Evolutionary conservation across 2,329 filamentous ascomycete species (phyloP).

Genomic region (Juglanconis juglandina): DNA sequence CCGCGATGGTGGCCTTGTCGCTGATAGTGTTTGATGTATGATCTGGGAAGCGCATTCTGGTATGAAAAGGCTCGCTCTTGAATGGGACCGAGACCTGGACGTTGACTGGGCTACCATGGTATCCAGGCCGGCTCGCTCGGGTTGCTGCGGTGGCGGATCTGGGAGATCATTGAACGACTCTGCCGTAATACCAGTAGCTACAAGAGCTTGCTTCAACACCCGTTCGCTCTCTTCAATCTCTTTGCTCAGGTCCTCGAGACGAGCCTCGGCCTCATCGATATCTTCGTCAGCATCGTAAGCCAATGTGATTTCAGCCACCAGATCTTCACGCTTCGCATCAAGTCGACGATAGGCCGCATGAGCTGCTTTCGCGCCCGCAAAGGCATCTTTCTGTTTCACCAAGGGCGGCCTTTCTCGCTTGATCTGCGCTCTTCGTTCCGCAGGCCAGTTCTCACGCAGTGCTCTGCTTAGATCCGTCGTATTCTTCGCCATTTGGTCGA

Average conservation of each 20-base stretch:
- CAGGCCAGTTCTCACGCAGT: conserved; percentile 43
- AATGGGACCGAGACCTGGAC: conserved; percentile 26
- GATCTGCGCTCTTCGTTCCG: conserved; percentile 43
- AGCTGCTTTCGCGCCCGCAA: conserved; percentile 40
- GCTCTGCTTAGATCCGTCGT: conserved; percentile 44
- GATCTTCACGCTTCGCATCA: conserved; percentile 39
- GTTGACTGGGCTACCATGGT: conserved; percentile 44
- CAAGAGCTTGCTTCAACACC: conserved; percentile 37
- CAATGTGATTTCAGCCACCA: conserved; percentile 45
- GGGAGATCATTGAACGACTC: conserved; percentile 33
- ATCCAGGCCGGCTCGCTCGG: conserved; percentile 29
- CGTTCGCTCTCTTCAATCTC: conserved; percentile 43
- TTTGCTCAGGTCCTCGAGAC: conserved; percentile 46
- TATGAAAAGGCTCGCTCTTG: conserved; percentile 30
- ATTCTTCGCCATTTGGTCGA: conserved; percentile 44
- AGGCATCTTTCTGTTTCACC: conserved; percentile 41
- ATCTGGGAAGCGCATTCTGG: conserved; percentile 42
- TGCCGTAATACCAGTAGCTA: conserved; percentile 44
- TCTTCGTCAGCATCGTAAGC: conserved; percentile 50
- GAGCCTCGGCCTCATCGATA: conserved; percentile 49
- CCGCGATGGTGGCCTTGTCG: conserved; percentile 7
- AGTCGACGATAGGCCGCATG: conserved; percentile 41
- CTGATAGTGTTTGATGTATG: conserved; percentile 50
- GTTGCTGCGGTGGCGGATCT: conserved; percentile 25
- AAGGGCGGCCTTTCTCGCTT: conserved; percentile 49